Base-by-base conservation (phyloP, 1,284 basidiomycete species). In the Calocybe gambosa region DNA sequence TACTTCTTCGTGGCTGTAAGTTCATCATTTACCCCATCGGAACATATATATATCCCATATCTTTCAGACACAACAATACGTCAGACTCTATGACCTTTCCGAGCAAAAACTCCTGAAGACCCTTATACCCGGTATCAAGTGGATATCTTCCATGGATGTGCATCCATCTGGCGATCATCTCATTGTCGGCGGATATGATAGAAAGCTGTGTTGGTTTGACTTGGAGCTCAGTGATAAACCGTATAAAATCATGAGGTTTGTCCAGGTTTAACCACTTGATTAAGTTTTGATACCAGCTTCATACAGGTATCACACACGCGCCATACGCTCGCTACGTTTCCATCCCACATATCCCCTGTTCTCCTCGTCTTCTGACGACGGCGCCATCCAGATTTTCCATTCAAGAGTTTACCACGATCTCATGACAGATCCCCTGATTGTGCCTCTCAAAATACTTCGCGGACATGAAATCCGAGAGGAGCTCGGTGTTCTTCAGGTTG, bases 141-240 rank as follows among this genome's bases (percentile, higher is more conserved):
- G 95, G 95, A 97, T 99, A 61, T 95, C 92, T 26, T 89, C 82
- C 7, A 83, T 99, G 80, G 93, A 97, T 63, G 79, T 99, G 16
- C 96, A 99, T 67, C 91, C 95, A 5, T 85, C 85, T 42, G 93
- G 93, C 34, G 93, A 98, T 61, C 93, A 99, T 70, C 71, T 99
- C 51, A 89, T 99, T 55, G 89, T 99, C 36, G 96, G 96, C 50
- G 89, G 89, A 43, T 99, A 99, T 68, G 96, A 99, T 71, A 87
- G 91, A 57, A 95, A 97, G 66, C 71, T 99, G 13, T 93, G 91
- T 60, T 99, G 96, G 96, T 99, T 99, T 66, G 96, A 99, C 70
- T 73, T 99, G 50, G 96, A 99, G 61, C 80, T 99, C 45, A 89
- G 86, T 58, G 85, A 89, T 56, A 93, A 95, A 63, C 96, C 96